These are phyloP conservation scores for Blastobotrys buckinghamii DNA, from an alignment of 1,139 yeast genomes.

Conservation along the genomic window DNA sequence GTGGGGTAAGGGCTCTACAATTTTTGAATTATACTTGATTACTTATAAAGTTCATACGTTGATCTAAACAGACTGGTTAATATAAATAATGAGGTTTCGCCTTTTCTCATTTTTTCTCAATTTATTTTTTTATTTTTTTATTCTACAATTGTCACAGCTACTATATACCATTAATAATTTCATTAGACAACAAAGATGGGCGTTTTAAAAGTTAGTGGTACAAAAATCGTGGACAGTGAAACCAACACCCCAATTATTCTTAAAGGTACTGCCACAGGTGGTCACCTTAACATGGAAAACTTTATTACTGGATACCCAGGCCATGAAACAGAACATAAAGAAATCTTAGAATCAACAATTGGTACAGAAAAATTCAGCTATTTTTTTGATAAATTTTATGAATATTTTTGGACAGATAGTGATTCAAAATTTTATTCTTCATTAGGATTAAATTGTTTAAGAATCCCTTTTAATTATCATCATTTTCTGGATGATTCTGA, in stretches of 20 bases:
- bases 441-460: constrained; percentile 40
- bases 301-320: constrained; percentile 48
- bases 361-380: constrained; percentile 41
- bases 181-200: neutral
- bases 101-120: too few relatives aligned
- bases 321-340: constrained; percentile 43
- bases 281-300: constrained; percentile 46
- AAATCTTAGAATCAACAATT: constrained; percentile 33
- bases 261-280: constrained; percentile 43
- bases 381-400: constrained; percentile 44
- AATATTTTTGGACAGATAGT: constrained; percentile 43
- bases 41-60: too few relatives aligned
- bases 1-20: too few relatives aligned
- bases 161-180: too few relatives aligned
- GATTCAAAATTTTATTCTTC: constrained; percentile 41
- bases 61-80: too few relatives aligned
- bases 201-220: constrained; percentile 31
- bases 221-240: constrained; percentile 39
- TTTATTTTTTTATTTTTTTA: too few relatives aligned
- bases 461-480: constrained; percentile 45
- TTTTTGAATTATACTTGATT: too few relatives aligned
- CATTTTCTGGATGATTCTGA: constrained; percentile 43
- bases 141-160: too few relatives aligned
- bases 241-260: constrained; percentile 35
- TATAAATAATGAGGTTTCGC: too few relatives aligned